Evolutionary conservation across 2,329 filamentous ascomycete genomes (phyloP), one percentile per base, ranked within the genome.

Genomic region (Sporothrix inflata): DNA sequence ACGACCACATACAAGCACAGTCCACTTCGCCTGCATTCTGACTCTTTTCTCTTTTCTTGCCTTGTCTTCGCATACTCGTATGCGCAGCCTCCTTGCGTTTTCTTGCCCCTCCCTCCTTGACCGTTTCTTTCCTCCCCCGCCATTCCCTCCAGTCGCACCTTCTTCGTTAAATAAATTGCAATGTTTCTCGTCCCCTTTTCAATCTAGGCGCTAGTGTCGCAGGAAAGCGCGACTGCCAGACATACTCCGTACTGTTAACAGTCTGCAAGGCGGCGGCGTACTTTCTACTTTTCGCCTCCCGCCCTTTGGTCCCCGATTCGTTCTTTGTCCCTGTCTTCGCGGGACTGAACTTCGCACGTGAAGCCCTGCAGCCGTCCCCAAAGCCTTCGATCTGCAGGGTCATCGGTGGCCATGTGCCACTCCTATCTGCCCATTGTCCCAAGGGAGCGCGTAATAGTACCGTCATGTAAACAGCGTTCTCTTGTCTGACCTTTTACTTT

Each of bases 1-100:
- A n/a, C n/a, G n/a, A n/a, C 57, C 57, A 38, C 57, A 61, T 21
- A 8, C 34, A n/a, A 61, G 57, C 51, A 55, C 51, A 55, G 24
- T 55, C 21, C 51, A 55, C 51, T 27, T 55, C 9, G 12, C 9
- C 11, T 55, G 51, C 21, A 55, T 16, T 19, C 27, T 40, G 16
- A 24, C 30, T 21, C 6, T 21, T 61, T 8, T 60, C 27, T 7
- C 14, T 38, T 60, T n/a, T 60, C 55, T 60, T 38, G 14, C 14
- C 24, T 55, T 14, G 2, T 30, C 24, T 16, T 55, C 53, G 24
- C 12, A 16, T 14, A 5, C 30, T 34, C 30, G 30, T 34, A 34
- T 6, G 30, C 30, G 16, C 30, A 60, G 14, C 55, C 30, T 60
- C 30, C 16, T 38, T 38, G 47, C 21, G 49, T 60, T 11, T 38